Evolutionary conservation across 306 rosid species (phyloP).

Genomic region (Rosa persica): DNA sequence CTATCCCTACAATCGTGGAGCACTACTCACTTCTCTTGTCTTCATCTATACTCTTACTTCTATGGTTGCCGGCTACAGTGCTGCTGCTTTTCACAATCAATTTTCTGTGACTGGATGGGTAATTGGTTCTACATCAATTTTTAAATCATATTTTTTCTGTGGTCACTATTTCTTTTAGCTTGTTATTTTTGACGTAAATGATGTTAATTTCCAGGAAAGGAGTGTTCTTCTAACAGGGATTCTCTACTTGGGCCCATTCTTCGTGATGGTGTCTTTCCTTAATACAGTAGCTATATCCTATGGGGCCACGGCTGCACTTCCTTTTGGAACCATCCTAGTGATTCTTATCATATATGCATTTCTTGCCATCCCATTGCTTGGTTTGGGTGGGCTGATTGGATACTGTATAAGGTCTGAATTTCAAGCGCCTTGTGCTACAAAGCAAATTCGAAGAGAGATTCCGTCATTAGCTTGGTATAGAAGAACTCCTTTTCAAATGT

Average conservation of each 20-base stretch:
- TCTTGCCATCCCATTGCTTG: constrained; percentile 69
- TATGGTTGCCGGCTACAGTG: constrained; percentile 66
- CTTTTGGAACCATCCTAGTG: constrained; percentile 68
- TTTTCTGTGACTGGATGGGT: constrained; percentile 81
- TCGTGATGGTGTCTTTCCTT: constrained; percentile 53
- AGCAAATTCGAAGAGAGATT: constrained; percentile 60
- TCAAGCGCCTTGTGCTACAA: constrained; percentile 57
- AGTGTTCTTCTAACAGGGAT: constrained; percentile 64
- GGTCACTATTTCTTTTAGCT: background rate
- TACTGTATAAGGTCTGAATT: constrained; percentile 54
- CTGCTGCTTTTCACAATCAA: constrained; percentile 71
- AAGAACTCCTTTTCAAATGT: constrained; percentile 73
- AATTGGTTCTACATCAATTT: constrained; percentile 19
- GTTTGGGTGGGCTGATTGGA: constrained; percentile 81
- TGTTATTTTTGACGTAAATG: constrained; percentile 18
- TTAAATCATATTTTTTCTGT: background rate
- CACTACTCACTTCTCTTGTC: constrained; percentile 57
- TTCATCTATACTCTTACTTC: constrained; percentile 56
- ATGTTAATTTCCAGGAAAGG: constrained; percentile 54
- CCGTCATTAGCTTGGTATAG: constrained; percentile 74
- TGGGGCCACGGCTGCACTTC: constrained; percentile 65
- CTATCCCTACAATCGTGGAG: constrained; percentile 83
- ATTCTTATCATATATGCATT: constrained; percentile 53
- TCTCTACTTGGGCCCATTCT: constrained; percentile 70
- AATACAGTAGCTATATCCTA: constrained; percentile 64